Conservation (phyloP, 1,139 yeast species). For the Zhuliangozyma blackwelliae region DNA sequence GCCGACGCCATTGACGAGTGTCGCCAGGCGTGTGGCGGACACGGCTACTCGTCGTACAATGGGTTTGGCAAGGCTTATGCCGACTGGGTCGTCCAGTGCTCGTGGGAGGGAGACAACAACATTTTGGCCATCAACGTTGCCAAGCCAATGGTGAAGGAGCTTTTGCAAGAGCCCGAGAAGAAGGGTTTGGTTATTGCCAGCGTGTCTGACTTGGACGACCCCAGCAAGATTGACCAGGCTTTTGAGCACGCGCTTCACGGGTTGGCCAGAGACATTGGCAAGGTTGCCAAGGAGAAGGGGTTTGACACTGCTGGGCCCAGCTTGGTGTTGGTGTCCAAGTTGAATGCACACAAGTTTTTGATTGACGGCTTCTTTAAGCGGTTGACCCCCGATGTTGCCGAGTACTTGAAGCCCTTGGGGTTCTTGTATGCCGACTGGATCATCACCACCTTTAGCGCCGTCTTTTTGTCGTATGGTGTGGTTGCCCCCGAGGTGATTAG, state of each 20-base stretch:
- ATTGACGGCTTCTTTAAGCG: slow-evolving; percentile 39
- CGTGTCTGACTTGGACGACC: slow-evolving; percentile 41
- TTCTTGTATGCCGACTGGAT: slow-evolving; percentile 61
- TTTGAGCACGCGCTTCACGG: slow-evolving; percentile 46
- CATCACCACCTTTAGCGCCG: slow-evolving; percentile 66
- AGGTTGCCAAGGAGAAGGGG: slow-evolving; percentile 36
- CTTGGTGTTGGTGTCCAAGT: slow-evolving; percentile 52
- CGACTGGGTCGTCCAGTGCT: slow-evolving; percentile 93
- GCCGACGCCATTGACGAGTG: slow-evolving; percentile 77
- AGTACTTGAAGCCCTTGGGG: slow-evolving; percentile 27
- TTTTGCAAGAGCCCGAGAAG: slow-evolving; percentile 27
- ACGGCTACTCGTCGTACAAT: slow-evolving; percentile 84
- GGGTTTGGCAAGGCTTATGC: slow-evolving; percentile 84
- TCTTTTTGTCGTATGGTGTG: slow-evolving; percentile 63
- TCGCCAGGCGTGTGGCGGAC: slow-evolving; percentile 94
- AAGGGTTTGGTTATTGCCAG: slow-evolving; percentile 35
- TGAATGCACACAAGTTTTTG: slow-evolving; percentile 58
- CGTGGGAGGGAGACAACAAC: slow-evolving; percentile 96
- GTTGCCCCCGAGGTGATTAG: slow-evolving; percentile 31
- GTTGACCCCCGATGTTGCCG: slow-evolving; percentile 20
- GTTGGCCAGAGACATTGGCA: slow-evolving; percentile 43
- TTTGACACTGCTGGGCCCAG: slow-evolving; percentile 56
- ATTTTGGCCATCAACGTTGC: slow-evolving; percentile 81
- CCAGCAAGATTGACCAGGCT: slow-evolving; percentile 23
- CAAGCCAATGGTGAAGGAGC: slow-evolving; percentile 60